Base-by-base conservation (phyloP, 1,139 yeast genomes). In the Nematodospora anomalae region DNA sequence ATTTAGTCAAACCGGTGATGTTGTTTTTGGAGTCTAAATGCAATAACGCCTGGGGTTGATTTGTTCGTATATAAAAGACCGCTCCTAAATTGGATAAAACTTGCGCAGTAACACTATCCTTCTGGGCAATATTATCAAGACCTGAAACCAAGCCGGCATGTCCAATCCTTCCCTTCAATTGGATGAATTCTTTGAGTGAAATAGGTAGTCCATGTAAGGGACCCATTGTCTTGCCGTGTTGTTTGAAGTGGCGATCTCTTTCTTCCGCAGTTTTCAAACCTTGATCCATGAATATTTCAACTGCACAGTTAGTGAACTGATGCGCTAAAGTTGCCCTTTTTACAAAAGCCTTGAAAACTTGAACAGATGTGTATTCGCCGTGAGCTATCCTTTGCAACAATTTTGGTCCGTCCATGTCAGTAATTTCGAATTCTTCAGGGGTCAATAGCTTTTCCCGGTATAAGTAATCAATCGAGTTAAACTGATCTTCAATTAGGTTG, bases 101-200 rank as follows among this genome's bases (percentile, higher is more conserved):
- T 10, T 44, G 37, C 3, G 58, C 64, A 24, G 64, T 44, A 1
- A 51, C 57, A 1, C 64, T 47, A 45, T 62, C 67, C 11, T 50
- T 40, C 0, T 52, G 57, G 26, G 80, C 66, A 25, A 79, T 57
- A 50, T 75, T 67, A 33, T 67, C 75, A 32, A 82, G 57, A 53
- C 65, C 56, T 1, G 77, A 69, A 21, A 80, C 88, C 61, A 75
- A 80, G 13, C 83, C 76, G 32, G 79, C 85, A 51, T 79, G 80
- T 20, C 85, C 76, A 47, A 72, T 65, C 46, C 64, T 76, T 15
- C 78, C 83, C 37, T 64, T 69, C 51, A 67, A 78, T 42, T 74
- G 70, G 63, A 80, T 74, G 50, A 83, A 89, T 56, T 59, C 64
- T 48, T 77, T 77, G 39, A 66, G 52, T 0, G 70, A 63, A n/a